These are phyloP conservation scores for Jatropha podagrica DNA, from an alignment of 441 rosid genomes.

Conservation along the genomic window DNA sequence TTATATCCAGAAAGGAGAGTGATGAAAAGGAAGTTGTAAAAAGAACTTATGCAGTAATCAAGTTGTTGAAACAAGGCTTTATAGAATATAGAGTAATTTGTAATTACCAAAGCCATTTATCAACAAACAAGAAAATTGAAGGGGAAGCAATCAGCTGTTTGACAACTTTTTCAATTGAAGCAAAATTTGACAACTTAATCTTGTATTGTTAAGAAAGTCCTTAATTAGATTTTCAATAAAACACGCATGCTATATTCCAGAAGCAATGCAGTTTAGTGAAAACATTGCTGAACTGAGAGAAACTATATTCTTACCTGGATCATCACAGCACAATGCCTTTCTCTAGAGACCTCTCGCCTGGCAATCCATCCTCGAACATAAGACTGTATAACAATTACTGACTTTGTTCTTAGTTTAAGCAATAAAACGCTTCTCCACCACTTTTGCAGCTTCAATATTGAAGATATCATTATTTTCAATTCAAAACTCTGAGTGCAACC, in stretches of 20 bases:
- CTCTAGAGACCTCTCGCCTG: constrained; percentile 41
- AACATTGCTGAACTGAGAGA: not conserved
- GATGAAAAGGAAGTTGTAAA: not conserved
- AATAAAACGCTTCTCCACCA: constrained; percentile 71
- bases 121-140: not conserved
- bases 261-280: not conserved
- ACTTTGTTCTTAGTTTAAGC: constrained; percentile 43
- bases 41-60: not conserved
- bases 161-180: too few relatives aligned
- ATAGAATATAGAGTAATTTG: not conserved
- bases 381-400: constrained; percentile 61
- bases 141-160: not conserved
- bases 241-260: not conserved
- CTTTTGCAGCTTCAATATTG: constrained; percentile 63
- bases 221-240: not conserved
- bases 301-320: constrained; percentile 60
- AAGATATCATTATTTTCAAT: constrained; percentile 29
- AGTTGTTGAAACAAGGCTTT: not conserved
- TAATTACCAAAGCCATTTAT: not conserved
- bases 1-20: not conserved
- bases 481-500: constrained; percentile 33
- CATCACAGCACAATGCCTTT: constrained; percentile 36
- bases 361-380: constrained; percentile 60
- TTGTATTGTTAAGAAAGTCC: not conserved
- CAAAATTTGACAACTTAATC: not conserved